Evolutionary conservation across 768 basidiomycete genomes (phyloP).

Genomic region (Pulveroboletus ravenelii): DNA sequence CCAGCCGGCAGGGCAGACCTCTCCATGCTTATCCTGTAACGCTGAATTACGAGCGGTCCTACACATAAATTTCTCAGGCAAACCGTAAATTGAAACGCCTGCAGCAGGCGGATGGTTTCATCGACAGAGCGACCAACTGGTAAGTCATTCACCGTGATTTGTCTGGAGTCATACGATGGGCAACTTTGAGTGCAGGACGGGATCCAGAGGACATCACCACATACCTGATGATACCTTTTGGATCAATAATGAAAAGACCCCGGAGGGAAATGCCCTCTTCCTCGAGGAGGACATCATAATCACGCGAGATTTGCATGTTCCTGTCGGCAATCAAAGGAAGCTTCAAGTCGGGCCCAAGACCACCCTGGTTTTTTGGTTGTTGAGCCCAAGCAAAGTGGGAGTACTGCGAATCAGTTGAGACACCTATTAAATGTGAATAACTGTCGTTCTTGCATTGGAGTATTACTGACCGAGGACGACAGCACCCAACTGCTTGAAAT

Average conservation of each 20-base stretch:
- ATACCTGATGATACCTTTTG: slow-evolving; percentile 71
- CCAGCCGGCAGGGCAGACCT: slow-evolving; percentile 94
- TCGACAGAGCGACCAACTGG: slow-evolving; percentile 95
- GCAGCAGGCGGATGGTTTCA: slow-evolving; percentile 84
- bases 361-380: slow-evolving; percentile 78
- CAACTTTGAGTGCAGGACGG: neutral
- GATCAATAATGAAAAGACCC: slow-evolving; percentile 83
- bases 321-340: slow-evolving; percentile 80
- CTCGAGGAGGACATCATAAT: slow-evolving; percentile 86
- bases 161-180: slow-evolving; percentile 36
- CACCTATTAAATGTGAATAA: slow-evolving; percentile 34
- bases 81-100: slow-evolving; percentile 91
- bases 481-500: slow-evolving; percentile 70
- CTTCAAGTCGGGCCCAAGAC: slow-evolving; percentile 83
- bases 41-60: neutral
- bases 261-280: slow-evolving; percentile 86
- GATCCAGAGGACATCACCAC: neutral
- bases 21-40: slow-evolving; percentile 71
- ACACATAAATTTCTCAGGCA: slow-evolving; percentile 20
- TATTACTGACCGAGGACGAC: slow-evolving; percentile 62
- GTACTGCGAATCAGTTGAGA: slow-evolving; percentile 89
- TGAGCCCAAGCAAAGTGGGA: slow-evolving; percentile 86
- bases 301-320: slow-evolving; percentile 73
- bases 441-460: neutral
- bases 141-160: slow-evolving; percentile 88